These are phyloP conservation scores for Fusarium ambrosium DNA, from an alignment of 2,329 filamentous ascomycete genomes.

Conservation along the genomic window DNA sequence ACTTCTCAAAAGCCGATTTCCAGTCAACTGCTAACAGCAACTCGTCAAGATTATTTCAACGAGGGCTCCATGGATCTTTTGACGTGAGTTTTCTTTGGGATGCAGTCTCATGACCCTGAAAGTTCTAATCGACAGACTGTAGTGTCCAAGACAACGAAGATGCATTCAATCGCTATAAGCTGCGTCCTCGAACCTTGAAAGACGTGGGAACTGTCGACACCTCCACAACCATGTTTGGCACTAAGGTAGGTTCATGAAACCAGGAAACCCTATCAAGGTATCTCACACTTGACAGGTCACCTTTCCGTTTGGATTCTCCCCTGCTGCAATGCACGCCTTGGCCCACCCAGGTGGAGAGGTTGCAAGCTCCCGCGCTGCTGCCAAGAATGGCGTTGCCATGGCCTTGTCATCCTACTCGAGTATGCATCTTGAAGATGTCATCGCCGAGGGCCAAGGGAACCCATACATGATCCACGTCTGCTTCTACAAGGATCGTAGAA, in stretches of 20 bases:
- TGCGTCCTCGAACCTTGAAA: background rate
- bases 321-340: background rate
- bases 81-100: background rate
- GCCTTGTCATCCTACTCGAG: background rate
- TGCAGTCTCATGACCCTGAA: too few relatives aligned
- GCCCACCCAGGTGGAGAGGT: background rate
- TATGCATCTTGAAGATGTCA: background rate
- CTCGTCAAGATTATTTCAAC: background rate
- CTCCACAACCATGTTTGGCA: background rate
- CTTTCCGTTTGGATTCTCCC: background rate
- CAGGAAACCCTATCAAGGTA: background rate
- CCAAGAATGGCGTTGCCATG: background rate
- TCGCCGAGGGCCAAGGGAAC: background rate
- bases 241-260: background rate
- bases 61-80: background rate
- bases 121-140: background rate
- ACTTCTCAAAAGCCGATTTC: too few relatives aligned
- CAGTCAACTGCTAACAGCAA: background rate
- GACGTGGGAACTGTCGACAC: background rate
- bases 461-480: background rate
- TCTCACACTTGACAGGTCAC: background rate
- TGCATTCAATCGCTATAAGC: background rate
- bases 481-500: background rate
- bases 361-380: background rate
- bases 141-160: background rate